These are phyloP conservation scores for Chaetomium sp. DNA, from an alignment of 2,329 filamentous ascomycete species.

Conservation along the genomic window DNA sequence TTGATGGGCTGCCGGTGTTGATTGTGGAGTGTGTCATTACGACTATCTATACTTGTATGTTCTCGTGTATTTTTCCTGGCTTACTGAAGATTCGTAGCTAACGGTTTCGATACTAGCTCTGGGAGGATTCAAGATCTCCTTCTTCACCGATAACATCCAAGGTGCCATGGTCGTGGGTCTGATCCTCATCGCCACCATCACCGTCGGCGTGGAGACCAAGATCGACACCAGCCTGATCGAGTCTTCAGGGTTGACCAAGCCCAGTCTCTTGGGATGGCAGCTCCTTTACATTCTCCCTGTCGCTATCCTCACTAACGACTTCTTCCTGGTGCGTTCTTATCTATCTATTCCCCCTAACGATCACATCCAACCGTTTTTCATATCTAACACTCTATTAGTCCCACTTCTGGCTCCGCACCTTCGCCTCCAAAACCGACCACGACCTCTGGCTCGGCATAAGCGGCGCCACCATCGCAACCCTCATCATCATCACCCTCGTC, in stretches of 20 bases:
- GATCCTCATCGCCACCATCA: constrained; percentile 68
- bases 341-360: not conserved
- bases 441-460: constrained; percentile 69
- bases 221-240: constrained; percentile 64
- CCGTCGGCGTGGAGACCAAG: constrained; percentile 68
- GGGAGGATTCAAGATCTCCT: constrained; percentile 77
- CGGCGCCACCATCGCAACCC: constrained; percentile 58
- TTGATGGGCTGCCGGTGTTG: constrained; percentile 66
- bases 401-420: constrained; percentile 78
- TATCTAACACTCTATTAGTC: constrained; percentile 33
- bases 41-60: constrained; percentile 73
- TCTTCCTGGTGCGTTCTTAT: constrained; percentile 52
- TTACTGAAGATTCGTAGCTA: too few relatives aligned
- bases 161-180: constrained; percentile 70
- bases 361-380: not conserved
- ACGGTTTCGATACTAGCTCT: too few relatives aligned
- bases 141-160: constrained; percentile 77
- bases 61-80: too few relatives aligned
- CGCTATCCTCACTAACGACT: constrained; percentile 76
- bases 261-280: constrained; percentile 73
- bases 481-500: constrained; percentile 66
- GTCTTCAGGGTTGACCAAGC: constrained; percentile 60
- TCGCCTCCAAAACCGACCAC: constrained; percentile 70
- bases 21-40: constrained; percentile 74
- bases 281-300: constrained; percentile 78